Evolutionary conservation across 1,284 basidiomycete genomes (phyloP), one percentile per base, ranked within the genome.

Genomic region (Apiotrichum laibachii): DNA sequence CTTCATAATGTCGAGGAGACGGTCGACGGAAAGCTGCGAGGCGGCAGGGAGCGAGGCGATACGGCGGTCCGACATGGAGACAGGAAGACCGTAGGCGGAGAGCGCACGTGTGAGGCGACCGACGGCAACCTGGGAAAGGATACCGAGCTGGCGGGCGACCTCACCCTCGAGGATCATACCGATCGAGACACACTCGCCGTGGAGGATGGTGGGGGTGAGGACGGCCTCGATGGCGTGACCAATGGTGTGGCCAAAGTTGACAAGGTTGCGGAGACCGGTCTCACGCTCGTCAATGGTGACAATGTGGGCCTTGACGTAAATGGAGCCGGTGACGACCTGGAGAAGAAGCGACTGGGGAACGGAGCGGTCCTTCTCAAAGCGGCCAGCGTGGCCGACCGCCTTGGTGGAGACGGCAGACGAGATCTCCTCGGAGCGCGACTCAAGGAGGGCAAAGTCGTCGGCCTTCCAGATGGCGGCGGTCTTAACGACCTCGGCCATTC

Each of bases 381-480:
- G 86, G n/a, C 85, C 89, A n/a, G 87, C 86, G 1, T 85, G 85
- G 49, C 74, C 66, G 22, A 67, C 63, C 1, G 64, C 59, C 39
- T 66, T 66, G 52, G 70, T 68, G 63, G 89, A 85, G 56, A 92
- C 88, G 22, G 91, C 90, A 9, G 87, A 84, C 70, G 89, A 88
- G 63, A 94, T 91, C 70, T 92, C 89, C 26, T 85, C 84, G 0
- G 90, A 86, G 50, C 86, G 86, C 2, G 88, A 88, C 75, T 97
- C 93, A 63, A 97, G 85, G 31, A 86, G 84, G 33, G 86, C 82
- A 71, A 97, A 97, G 71, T 93, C 89, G 62, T 81, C 79, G 67
- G 91, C 90, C 76, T 92, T 85, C 92, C 93, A 95, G 69, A 97
- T 97, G 11, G 92, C 93, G 5, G 93, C 93, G 31, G 94, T 97